Base-by-base conservation (phyloP, 108 stramenopile genomes). In the Pseudonitzschia pungens region DNA sequence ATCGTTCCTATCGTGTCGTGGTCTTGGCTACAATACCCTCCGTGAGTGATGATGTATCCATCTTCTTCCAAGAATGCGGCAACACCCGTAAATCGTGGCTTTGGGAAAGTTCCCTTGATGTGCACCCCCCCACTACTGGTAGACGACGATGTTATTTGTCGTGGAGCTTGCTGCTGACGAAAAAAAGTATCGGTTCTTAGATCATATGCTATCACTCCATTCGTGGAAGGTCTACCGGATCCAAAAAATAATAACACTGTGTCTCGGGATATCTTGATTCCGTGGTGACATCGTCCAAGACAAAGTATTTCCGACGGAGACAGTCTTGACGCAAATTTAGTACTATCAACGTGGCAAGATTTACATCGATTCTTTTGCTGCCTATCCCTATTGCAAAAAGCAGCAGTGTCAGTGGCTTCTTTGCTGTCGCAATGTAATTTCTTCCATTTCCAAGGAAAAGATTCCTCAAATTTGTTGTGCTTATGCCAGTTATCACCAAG, bases 201-300 rank as follows among this genome's bases (percentile, higher is more conserved):
- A 64, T 84, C 62, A 73, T 69, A 89, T 0, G 64, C 83, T 28
- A 89, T 20, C 2, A 89, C 48, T 15, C 85, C 85, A 72, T 89
- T 89, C 24, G 85, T 84, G 11, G 81, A 82, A 16, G 83, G 83
- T 1, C 75, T 48, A 11, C 88, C 85, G 11, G 83, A 83, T 0
- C 88, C 88, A 81, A 84, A 84, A 45, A 79, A 4, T 4, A 86
- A 22, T 1, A 89, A 14, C 20, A 79, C 85, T n/a, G 70, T 80
- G 50, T 86, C 81, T 4, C 70, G 83, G 18, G 83, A 60, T 22
- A 89, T 72, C 41, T 77, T 81, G 36, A 83, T 45, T 16, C 74
- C 70, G 56, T 71, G 31, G 56, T 89, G 88, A 53, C 88, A 86
- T 2, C 88, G 78, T 31, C 88, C 88, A 43, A 89, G 72, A 53